Conservation (phyloP, 805 yeast genomes). For the Metschnikowia kofuensis region DNA sequence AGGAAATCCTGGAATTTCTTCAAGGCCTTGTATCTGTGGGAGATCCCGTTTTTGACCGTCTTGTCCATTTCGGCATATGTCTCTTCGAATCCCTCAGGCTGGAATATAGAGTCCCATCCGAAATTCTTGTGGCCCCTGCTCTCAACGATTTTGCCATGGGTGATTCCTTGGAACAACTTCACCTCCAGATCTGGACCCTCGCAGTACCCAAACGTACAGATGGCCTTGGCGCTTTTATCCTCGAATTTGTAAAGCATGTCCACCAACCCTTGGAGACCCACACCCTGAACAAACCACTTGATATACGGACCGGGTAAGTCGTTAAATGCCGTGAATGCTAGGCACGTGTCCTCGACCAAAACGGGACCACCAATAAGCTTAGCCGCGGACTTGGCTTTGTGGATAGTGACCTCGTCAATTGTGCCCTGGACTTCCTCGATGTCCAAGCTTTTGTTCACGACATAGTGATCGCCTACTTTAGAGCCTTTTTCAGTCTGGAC, state of each 20-base stretch:
- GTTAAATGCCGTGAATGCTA: constrained; percentile 76
- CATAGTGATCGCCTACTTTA: constrained; percentile 46
- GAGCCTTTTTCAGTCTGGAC: constrained; percentile 25
- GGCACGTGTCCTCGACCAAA: constrained; percentile 91
- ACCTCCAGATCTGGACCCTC: constrained; percentile 75
- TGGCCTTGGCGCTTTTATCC: constrained; percentile 81
- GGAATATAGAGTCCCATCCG: constrained; percentile 94
- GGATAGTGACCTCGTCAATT: constrained; percentile 73
- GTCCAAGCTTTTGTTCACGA: constrained; percentile 69
- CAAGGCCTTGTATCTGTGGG: constrained; percentile 87
- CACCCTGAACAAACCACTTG: constrained; percentile 81
- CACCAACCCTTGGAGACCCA: constrained; percentile 76
- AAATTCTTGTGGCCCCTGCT: constrained; percentile 74
- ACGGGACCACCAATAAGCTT: constrained; percentile 68
- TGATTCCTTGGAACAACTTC: constrained; percentile 79
- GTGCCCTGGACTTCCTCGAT: constrained; percentile 91
- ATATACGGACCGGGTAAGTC: constrained; percentile 90
- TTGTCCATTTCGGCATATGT: constrained; percentile 87
- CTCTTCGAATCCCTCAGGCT: constrained; percentile 70
- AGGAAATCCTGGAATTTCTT: constrained; percentile 63
- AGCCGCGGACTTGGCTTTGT: constrained; percentile 78
- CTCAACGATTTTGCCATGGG: constrained; percentile 75
- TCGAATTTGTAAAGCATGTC: constrained; percentile 78
- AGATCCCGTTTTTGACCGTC: constrained; percentile 68
- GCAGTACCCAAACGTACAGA: constrained; percentile 90